Conservation (phyloP, 805 yeast species). For the Metschnikowia reukaufii region DNA sequence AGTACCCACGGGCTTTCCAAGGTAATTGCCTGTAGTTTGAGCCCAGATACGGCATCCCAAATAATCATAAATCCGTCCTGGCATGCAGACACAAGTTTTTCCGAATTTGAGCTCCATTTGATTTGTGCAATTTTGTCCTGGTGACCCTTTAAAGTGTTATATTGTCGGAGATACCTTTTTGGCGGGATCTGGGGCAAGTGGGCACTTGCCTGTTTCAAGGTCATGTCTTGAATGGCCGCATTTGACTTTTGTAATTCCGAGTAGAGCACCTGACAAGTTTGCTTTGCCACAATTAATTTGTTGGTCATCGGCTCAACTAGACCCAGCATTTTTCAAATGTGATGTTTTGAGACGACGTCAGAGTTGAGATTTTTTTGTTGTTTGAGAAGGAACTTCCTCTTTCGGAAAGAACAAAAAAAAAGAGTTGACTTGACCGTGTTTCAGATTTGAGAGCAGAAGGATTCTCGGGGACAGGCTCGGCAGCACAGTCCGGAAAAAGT, state of each 20-base stretch:
- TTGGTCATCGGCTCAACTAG: slow-evolving; percentile 4
- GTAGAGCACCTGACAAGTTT: slow-evolving; percentile 36
- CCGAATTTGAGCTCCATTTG: slow-evolving; percentile 67
- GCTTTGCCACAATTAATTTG: slow-evolving; percentile 13
- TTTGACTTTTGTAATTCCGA: slow-evolving; percentile 48
- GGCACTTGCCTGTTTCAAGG: slow-evolving; percentile 40
- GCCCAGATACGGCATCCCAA: slow-evolving; percentile 78
- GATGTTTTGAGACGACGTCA: background rate
- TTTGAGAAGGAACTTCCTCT: slow-evolving; percentile 9
- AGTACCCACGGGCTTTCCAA: slow-evolving; percentile 79
- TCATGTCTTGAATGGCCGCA: slow-evolving; percentile 45
- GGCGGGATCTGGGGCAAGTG: slow-evolving; percentile 34
- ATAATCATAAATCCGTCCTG: slow-evolving; percentile 84
- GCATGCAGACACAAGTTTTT: slow-evolving; percentile 64
- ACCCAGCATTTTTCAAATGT: slow-evolving; percentile 9
- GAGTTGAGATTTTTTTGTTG: background rate
- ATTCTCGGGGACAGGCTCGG: background rate
- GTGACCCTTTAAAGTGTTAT: slow-evolving; percentile 57
- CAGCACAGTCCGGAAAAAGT: background rate
- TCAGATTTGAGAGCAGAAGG: background rate
- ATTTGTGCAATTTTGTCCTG: slow-evolving; percentile 68
- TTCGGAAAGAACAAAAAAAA: slow-evolving; percentile 6
- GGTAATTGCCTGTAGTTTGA: slow-evolving; percentile 67
- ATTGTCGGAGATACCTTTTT: slow-evolving; percentile 28
- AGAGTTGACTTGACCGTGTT: slow-evolving; percentile 3